Percentiles rank a stretch among this genome's conserved stretches.
These are phyloP conservation scores for Colletotrichum caudatum DNA, from an alignment of 2,329 filamentous ascomycete species.

Conservation along the genomic window DNA sequence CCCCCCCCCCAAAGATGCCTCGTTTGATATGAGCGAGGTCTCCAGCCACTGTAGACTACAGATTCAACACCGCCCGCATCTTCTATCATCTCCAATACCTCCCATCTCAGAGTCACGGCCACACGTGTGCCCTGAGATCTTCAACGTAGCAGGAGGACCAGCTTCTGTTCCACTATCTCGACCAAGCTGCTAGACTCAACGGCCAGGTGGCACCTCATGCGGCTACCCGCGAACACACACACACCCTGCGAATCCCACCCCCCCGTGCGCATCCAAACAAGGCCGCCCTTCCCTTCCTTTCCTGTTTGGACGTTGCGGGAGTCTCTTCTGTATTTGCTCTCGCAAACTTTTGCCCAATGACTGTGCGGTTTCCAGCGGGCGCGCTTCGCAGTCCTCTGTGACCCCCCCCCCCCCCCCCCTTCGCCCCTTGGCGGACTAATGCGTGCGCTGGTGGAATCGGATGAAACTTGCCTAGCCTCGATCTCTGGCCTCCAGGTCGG, in stretches of 20 bases:
- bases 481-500: slow-evolving; percentile 44
- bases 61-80: slow-evolving; percentile 14
- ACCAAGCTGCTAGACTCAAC: slow-evolving; percentile 37
- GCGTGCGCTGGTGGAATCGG: slow-evolving; percentile 52
- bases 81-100: slow-evolving; percentile 16
- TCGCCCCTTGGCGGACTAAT: slow-evolving; percentile 51
- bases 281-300: slow-evolving; percentile 46
- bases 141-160: slow-evolving; percentile 46
- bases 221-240: slow-evolving; percentile 55
- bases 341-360: slow-evolving; percentile 55
- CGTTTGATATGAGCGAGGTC: slow-evolving; percentile 5
- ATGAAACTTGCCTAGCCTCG: slow-evolving; percentile 56
- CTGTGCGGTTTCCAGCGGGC: slow-evolving; percentile 46
- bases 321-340: slow-evolving; percentile 55
- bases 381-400: slow-evolving; percentile 57
- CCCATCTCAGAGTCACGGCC: slow-evolving; percentile 47
- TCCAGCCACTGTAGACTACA: not conserved
- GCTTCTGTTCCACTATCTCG: slow-evolving; percentile 62
- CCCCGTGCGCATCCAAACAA: slow-evolving; percentile 41
- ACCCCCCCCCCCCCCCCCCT: slow-evolving; percentile 51
- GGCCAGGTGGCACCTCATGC: slow-evolving; percentile 59
- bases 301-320: slow-evolving; percentile 55
- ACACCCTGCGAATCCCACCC: slow-evolving; percentile 27
- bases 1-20: not conserved
- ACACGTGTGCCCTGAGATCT: slow-evolving; percentile 56